These are phyloP conservation scores for Heliamphora ciliata DNA, from an alignment of 179 eudicot genomes.

Conservation along the genomic window DNA sequence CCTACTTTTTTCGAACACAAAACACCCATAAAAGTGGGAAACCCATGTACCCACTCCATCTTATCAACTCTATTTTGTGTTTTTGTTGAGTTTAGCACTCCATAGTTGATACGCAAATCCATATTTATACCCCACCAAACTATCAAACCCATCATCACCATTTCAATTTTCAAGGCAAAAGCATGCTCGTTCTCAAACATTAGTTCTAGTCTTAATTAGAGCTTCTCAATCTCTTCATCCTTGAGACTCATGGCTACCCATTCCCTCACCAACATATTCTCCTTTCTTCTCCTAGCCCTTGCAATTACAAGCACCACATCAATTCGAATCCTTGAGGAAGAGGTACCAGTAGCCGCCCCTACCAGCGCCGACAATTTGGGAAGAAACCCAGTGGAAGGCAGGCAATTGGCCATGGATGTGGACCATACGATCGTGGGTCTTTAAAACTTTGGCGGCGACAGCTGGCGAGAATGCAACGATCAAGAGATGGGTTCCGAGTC, in stretches of 20 bases:
- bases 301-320: constrained; percentile 33
- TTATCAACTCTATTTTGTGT: constrained; percentile 43
- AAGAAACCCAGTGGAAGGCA: too few relatives aligned
- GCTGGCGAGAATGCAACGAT: too few relatives aligned
- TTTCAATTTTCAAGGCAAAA: constrained; percentile 10
- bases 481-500: too few relatives aligned
- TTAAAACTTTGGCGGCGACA: too few relatives aligned
- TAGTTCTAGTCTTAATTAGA: neutral
- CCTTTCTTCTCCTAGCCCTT: constrained; percentile 33
- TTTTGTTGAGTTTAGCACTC: neutral
- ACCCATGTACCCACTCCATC: constrained; percentile 35
- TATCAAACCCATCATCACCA: constrained; percentile 9
- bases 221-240: constrained; percentile 12
- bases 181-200: constrained; percentile 18
- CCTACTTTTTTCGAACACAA: too few relatives aligned
- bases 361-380: too few relatives aligned
- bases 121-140: constrained; percentile 26
- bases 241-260: constrained; percentile 20
- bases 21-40: constrained; percentile 13
- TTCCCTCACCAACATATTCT: constrained; percentile 26
- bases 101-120: neutral
- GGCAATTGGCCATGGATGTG: too few relatives aligned
- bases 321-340: constrained; percentile 51
- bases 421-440: too few relatives aligned
- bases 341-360: constrained; percentile 17